Conservation (phyloP, 192 early-diverging fungal species). For the Lunasporangiospora selenospora region DNA sequence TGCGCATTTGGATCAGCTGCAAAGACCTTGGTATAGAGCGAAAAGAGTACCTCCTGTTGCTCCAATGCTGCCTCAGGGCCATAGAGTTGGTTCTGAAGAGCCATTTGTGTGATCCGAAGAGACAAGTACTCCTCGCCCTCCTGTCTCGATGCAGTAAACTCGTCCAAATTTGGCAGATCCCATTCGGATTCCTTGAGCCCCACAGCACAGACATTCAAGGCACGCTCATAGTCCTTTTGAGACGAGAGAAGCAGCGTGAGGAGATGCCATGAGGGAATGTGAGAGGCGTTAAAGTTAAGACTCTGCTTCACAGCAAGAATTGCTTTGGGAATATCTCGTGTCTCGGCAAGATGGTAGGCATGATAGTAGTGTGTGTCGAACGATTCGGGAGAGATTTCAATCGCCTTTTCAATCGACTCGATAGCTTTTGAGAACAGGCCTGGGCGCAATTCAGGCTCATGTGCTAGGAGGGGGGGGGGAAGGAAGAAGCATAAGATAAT, state of each 20-base stretch:
- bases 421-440: conserved; percentile 67
- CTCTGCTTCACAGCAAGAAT: conserved; percentile 60
- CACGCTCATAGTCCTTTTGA: conserved; percentile 68
- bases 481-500: too few species aligned
- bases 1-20: conserved; percentile 30
- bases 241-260: conserved; percentile 70
- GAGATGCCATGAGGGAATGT: conserved; percentile 81
- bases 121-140: conserved; percentile 66
- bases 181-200: conserved; percentile 64
- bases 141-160: conserved; percentile 37
- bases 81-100: conserved; percentile 55
- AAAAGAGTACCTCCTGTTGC: conserved; percentile 65
- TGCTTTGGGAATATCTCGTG: conserved; percentile 66
- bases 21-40: conserved; percentile 63
- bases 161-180: conserved; percentile 32
- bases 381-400: conserved; percentile 52
- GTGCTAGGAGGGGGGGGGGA: too few species aligned
- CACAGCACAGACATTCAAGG: conserved; percentile 69
- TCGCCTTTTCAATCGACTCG: conserved; percentile 57
- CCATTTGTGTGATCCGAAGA: conserved; percentile 66
- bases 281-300: conserved; percentile 54
- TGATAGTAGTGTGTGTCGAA: conserved; percentile 72
- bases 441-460: conserved; percentile 67
- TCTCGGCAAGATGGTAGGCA: conserved; percentile 72
- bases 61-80: conserved; percentile 62